Conservation (phyloP, 192 early-diverging fungal genomes). For the Coemansia sp. region DNA sequence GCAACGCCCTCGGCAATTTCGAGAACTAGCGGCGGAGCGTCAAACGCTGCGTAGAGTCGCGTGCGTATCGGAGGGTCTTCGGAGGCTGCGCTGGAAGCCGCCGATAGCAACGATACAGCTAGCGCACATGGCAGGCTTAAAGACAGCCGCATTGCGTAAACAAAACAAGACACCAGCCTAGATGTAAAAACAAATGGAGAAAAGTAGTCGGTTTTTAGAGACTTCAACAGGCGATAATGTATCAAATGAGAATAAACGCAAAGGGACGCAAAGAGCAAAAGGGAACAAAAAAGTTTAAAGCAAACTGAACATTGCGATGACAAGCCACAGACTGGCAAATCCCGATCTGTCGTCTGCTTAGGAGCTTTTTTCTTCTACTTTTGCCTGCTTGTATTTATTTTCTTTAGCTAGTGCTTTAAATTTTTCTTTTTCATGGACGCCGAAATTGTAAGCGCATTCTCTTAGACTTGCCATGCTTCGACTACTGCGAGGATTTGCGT, state of each 20-base stretch:
- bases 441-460: slow-evolving; percentile 5
- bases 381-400: not conserved
- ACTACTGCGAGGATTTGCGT: not conserved
- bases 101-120: slow-evolving; percentile 13
- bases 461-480: not conserved
- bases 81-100: not conserved
- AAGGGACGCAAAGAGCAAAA: too few species aligned
- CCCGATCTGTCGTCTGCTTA: too few species aligned
- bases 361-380: not conserved
- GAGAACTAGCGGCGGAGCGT: slow-evolving; percentile 68
- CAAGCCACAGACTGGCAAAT: too few species aligned
- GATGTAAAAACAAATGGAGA: slow-evolving; percentile 6
- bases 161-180: not conserved
- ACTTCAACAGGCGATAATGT: too few species aligned
- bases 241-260: too few species aligned
- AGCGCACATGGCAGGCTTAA: slow-evolving; percentile 15
- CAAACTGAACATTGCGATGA: too few species aligned
- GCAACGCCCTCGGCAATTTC: slow-evolving; percentile 78
- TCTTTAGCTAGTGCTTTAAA: not conserved
- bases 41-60: slow-evolving; percentile 53
- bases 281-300: too few species aligned
- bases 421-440: slow-evolving; percentile 1
- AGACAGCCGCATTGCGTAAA: not conserved
- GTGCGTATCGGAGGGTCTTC: slow-evolving; percentile 36
- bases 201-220: not conserved